Evolutionary conservation across 2,329 filamentous ascomycete genomes (phyloP), one percentile per base, ranked within the genome.

Genomic region (Pseudogymnoascus sp.): DNA sequence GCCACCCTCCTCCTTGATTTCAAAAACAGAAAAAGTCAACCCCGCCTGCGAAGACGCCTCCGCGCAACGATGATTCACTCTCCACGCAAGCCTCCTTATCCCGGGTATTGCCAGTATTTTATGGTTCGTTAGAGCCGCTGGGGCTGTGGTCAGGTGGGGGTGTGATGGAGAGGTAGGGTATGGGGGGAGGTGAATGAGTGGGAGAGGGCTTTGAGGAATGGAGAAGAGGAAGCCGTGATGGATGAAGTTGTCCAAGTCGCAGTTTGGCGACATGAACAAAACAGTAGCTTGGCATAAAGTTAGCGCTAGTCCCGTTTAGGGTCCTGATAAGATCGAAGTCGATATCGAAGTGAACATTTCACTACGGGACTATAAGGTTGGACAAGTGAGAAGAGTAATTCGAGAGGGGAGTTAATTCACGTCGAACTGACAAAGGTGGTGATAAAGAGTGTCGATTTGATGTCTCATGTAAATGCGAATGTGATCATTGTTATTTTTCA

Each of bases 1-100:
- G 69, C 69, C 67, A n/a, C n/a, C n/a, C 27, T 29, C 37, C 33
- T 60, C 40, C 33, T 35, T 35, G 37, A 60, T 15, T 6, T 37
- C n/a, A 21, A 21, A 33, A 15, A 29, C 18, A 21, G 8, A 9
- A 42, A 37, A 31, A 25, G 31, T 39, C 58, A 59, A 39, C 59
- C 12, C 27, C 59, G 59, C 33, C 37, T 60, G 59, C 29, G 21
- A 33, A 8, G 7, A 55, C 59, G 59, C 18, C 58, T 59, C 25
- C 58, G 21, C 36, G 25, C 33, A 59, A 59, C 36, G 36, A 37
- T 59, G 36, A 59, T 59, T 59, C 33, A 59, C 58, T 29, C 36
- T n/a, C n/a, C n/a, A n/a, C n/a, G n/a, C n/a, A n/a, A 29, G 37
- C 58, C 36, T 59, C 33, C 18, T 33, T 35, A 58, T 52, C 10